These are phyloP conservation scores for Triticum dicoccoides DNA, from an alignment of 176 grass and related monocot species.

Conservation along the genomic window DNA sequence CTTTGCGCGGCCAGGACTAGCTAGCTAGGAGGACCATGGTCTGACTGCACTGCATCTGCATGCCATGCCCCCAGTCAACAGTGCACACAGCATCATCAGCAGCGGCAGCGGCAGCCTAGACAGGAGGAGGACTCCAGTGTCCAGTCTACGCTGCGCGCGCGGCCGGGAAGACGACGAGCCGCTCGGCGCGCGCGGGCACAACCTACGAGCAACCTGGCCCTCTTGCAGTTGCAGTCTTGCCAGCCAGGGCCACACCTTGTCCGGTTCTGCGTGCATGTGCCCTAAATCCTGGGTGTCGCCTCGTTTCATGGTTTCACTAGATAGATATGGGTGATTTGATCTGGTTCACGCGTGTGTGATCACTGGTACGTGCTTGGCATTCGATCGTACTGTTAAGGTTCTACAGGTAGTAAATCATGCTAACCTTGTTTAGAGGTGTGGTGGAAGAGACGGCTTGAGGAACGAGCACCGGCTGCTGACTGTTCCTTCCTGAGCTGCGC, in stretches of 20 bases:
- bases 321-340: too few relatives aligned
- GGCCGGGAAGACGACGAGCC: not conserved
- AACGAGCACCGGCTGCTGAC: not conserved
- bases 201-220: not conserved
- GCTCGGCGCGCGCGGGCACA: not conserved
- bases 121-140: conserved; percentile 10
- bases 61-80: conserved; percentile 1
- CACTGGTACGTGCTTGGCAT: too few relatives aligned
- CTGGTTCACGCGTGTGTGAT: too few relatives aligned
- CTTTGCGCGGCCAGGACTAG: not conserved
- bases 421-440: not conserved
- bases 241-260: not conserved
- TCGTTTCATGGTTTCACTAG: not conserved
- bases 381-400: too few relatives aligned
- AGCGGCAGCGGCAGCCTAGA: conserved; percentile 5
- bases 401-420: not conserved
- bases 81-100: not conserved
- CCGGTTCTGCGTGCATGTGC: not conserved
- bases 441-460: not conserved
- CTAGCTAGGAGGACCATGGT: not conserved
- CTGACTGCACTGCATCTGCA: not conserved
- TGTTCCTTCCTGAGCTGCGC: not conserved
- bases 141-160: not conserved
- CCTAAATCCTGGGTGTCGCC: not conserved
- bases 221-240: too few relatives aligned